Evolutionary conservation across 345 rosid species (phyloP).

Genomic region (Odontarrhena argentea): DNA sequence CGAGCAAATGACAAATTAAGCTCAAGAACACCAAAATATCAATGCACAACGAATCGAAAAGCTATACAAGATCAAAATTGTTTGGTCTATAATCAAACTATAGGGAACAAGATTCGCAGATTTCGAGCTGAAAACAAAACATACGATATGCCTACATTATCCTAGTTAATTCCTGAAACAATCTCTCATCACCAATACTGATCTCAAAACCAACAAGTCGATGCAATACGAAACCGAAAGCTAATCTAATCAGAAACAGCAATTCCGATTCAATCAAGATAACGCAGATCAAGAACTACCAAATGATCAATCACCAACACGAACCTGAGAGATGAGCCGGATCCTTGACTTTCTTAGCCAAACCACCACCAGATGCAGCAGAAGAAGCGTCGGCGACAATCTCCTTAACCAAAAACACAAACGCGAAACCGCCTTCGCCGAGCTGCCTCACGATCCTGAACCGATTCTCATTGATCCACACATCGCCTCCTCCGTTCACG

Average conservation of each 20-base stretch:
- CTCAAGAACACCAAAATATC: background rate
- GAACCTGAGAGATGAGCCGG: slow-evolving; percentile 86
- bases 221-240: slow-evolving; percentile 9
- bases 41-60: slow-evolving; percentile 6
- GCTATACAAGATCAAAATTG: background rate
- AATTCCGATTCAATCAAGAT: slow-evolving; percentile 15
- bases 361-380: slow-evolving; percentile 59
- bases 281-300: slow-evolving; percentile 13
- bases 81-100: slow-evolving; percentile 6
- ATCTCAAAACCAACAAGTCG: background rate
- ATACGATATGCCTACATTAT: slow-evolving; percentile 31
- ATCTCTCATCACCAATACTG: background rate
- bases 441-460: slow-evolving; percentile 88
- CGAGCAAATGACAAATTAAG: background rate
- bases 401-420: slow-evolving; percentile 83
- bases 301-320: background rate
- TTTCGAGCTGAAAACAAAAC: slow-evolving; percentile 26
- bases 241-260: slow-evolving; percentile 10
- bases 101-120: slow-evolving; percentile 1
- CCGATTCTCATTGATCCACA: slow-evolving; percentile 97
- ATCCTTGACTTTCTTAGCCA: slow-evolving; percentile 89
- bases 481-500: slow-evolving; percentile 89
- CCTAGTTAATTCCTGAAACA: slow-evolving; percentile 26
- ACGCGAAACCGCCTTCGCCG: slow-evolving; percentile 98
- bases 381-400: slow-evolving; percentile 60